phyloP scores from a whole-genome alignment of 2,329 filamentous ascomycete species.

The Ascochyta viciae-villosae region DNA sequence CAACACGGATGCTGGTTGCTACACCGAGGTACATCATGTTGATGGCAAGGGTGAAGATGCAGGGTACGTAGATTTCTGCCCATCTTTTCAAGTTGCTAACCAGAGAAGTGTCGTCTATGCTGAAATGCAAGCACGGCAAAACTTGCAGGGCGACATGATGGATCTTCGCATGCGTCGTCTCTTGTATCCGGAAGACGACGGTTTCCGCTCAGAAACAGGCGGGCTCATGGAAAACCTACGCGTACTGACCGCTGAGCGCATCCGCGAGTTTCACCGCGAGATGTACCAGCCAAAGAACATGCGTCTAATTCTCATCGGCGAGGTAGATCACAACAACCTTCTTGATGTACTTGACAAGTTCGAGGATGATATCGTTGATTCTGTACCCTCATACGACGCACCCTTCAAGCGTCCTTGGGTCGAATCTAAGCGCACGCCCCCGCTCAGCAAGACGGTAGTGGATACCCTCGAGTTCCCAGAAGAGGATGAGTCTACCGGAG shows the following conservation, averaged over 20 bases:
- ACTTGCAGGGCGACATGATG: slow-evolving; percentile 84
- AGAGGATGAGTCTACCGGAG: slow-evolving; percentile 92
- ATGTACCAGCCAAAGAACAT: slow-evolving; percentile 99
- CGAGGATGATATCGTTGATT: slow-evolving; percentile 82
- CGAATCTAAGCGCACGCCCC: slow-evolving; percentile 79
- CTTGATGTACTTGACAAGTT: slow-evolving; percentile 84
- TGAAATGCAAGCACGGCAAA: slow-evolving; percentile 97
- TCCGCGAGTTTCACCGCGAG: slow-evolving; percentile 90
- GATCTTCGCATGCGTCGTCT: slow-evolving; percentile 80
- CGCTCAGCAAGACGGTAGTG: slow-evolving; percentile 73
- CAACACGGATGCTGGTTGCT: slow-evolving; percentile 88
- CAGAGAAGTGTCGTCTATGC: slow-evolving; percentile 82
- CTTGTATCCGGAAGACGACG: slow-evolving; percentile 86
- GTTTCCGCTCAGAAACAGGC: slow-evolving; percentile 97
- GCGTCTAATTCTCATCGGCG: slow-evolving; percentile 88
- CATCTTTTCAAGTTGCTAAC: slow-evolving; percentile 16
- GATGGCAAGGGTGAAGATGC: slow-evolving; percentile 94
- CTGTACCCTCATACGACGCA: slow-evolving; percentile 76
- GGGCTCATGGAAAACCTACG: slow-evolving; percentile 94
- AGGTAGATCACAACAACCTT: slow-evolving; percentile 82
- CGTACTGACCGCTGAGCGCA: slow-evolving; percentile 84
- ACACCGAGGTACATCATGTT: slow-evolving; percentile 95
- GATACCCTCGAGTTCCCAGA: slow-evolving; percentile 91
- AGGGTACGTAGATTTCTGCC: slow-evolving; percentile 49
- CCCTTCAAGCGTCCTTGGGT: slow-evolving; percentile 91